phyloP scores from a whole-genome alignment of 345 rosid genomes.

The Cardiospermum halicacabum region DNA sequence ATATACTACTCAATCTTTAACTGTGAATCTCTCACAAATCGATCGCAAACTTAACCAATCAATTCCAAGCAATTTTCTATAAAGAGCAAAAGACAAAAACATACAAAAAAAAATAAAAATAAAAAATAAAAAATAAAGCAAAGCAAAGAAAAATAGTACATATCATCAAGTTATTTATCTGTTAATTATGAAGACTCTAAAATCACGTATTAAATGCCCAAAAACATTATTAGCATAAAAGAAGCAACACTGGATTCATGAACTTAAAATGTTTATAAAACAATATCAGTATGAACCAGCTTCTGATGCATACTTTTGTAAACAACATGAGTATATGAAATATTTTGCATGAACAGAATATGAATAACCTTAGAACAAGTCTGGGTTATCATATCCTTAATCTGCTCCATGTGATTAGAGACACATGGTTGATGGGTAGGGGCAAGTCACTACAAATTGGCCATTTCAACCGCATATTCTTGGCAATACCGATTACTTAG shows the following conservation, averaged over 20 bases:
- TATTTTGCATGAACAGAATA: not conserved
- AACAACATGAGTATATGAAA: not conserved
- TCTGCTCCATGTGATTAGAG: conserved; percentile 71
- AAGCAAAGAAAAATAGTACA: no score
- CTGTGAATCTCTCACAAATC: no score
- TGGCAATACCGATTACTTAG: conserved; percentile 66
- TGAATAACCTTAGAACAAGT: conserved; percentile 25
- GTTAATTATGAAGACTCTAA: not conserved
- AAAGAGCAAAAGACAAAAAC: no score
- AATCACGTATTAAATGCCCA: not conserved
- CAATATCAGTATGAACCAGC: not conserved
- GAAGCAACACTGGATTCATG: not conserved
- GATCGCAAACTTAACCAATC: not conserved
- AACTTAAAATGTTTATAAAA: not conserved
- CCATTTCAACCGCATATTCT: conserved; percentile 75
- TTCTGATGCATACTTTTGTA: not conserved
- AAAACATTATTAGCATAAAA: not conserved
- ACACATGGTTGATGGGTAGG: conserved; percentile 86
- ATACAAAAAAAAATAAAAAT: no score
- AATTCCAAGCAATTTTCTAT: not conserved
- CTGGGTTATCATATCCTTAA: conserved; percentile 63
- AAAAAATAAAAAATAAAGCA: no score
- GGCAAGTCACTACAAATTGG: conserved; percentile 62
- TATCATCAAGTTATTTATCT: no score
- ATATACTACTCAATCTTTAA: no score